phyloP scores from a whole-genome alignment of 768 basidiomycete genomes.

The Pisolithus marmoratus region DNA sequence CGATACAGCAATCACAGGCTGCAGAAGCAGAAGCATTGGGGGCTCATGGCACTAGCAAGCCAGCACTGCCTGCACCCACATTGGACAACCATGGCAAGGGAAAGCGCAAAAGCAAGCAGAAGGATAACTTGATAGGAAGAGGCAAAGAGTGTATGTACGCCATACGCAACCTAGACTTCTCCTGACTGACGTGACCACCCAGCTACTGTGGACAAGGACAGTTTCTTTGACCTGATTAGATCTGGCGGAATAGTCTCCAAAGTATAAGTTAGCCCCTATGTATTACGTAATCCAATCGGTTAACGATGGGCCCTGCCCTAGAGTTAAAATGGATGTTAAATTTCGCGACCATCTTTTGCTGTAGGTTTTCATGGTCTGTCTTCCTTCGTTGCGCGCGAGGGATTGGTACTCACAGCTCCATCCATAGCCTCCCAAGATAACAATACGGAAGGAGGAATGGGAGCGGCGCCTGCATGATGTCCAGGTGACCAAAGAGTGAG shows the following conservation, averaged over 20 bases:
- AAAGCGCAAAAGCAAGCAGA: slow-evolving; percentile 46
- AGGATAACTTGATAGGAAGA: slow-evolving; percentile 47
- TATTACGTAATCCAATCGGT: neutral
- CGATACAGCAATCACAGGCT: slow-evolving; percentile 75
- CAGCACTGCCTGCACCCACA: slow-evolving; percentile 61
- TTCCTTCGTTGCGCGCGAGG: neutral
- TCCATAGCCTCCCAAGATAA: slow-evolving; percentile 44
- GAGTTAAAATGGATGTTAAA: slow-evolving; percentile 30
- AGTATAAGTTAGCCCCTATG: slow-evolving; percentile 28
- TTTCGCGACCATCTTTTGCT: slow-evolving; percentile 12
- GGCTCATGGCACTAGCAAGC: slow-evolving; percentile 65
- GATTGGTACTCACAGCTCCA: neutral
- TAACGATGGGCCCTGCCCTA: slow-evolving; percentile 31
- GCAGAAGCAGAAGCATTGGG: slow-evolving; percentile 56
- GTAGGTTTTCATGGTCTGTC: slow-evolving; percentile 29
- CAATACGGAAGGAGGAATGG: slow-evolving; percentile 82
- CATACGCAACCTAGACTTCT: slow-evolving; percentile 3
- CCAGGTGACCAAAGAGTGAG: slow-evolving; percentile 85
- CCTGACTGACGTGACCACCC: slow-evolving; percentile 6
- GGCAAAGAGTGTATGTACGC: slow-evolving; percentile 50
- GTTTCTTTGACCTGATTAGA: slow-evolving; percentile 79
- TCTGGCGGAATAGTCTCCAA: slow-evolving; percentile 78
- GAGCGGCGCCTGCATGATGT: slow-evolving; percentile 77
- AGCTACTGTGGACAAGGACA: slow-evolving; percentile 62
- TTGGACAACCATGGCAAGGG: slow-evolving; percentile 43